Conservation (phyloP, 2,329 filamentous ascomycete species). For the Alternaria arbusti region DNA sequence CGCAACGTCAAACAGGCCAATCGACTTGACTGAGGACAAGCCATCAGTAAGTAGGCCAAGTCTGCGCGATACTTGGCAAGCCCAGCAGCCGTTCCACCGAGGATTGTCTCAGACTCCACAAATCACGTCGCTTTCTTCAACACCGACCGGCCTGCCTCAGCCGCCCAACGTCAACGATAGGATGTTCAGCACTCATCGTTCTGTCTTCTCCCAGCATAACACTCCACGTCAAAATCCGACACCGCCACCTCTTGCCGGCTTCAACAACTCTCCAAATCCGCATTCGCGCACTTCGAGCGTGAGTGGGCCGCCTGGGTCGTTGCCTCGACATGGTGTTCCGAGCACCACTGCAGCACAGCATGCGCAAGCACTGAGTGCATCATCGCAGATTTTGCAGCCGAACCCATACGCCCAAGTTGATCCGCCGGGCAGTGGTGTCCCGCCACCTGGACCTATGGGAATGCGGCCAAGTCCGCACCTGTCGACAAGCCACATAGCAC, state of each 20-base stretch:
- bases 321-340: conserved; percentile 32
- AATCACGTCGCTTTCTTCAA: conserved; percentile 29
- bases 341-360: conserved; percentile 28
- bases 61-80: conserved; percentile 40
- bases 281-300: conserved; percentile 46
- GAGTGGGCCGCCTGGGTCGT: conserved; percentile 34
- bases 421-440: conserved; percentile 35
- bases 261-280: conserved; percentile 42
- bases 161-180: conserved; percentile 29
- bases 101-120: conserved; percentile 37
- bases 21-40: conserved; percentile 44
- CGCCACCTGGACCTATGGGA: conserved; percentile 40
- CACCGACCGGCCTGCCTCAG: conserved; percentile 36
- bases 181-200: conserved; percentile 35
- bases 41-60: conserved; percentile 20
- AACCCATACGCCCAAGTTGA: conserved; percentile 49
- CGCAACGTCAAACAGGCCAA: conserved; percentile 29
- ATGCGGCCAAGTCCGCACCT: conserved; percentile 47
- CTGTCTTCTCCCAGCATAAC: conserved; percentile 44
- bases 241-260: conserved; percentile 39
- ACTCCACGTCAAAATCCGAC: conserved; percentile 40
- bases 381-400: conserved; percentile 42
- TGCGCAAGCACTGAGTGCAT: conserved; percentile 23
- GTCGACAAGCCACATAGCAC: conserved; percentile 37
- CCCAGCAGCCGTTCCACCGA: conserved; percentile 34